Evolutionary conservation across 176 grass and related monocot species (phyloP), one percentile per base, ranked within the genome.

Genomic region (Phoenix roebelenii): DNA sequence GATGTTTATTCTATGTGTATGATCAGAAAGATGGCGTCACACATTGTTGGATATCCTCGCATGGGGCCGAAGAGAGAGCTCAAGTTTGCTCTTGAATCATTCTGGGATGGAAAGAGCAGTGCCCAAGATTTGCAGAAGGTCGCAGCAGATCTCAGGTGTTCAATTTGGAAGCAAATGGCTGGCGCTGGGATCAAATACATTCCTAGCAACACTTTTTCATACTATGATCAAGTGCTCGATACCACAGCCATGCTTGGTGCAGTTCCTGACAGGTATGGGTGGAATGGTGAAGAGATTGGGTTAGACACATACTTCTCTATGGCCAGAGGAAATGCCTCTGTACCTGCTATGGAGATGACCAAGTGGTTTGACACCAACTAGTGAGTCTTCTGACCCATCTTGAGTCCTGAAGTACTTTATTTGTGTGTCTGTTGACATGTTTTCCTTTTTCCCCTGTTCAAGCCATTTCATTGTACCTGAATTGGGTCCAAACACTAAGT

Each of bases 331-430:
- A 95, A 95, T 53, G 82, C 90, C 59, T 86, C 90, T n/a, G 82
- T 89, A 28, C 85, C 85, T 65, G 90, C 90, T 78, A 89, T 95
- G 90, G 90, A 95, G 76, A 95, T 95, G 90, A 95, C 90, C 70
- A 95, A 95, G 79, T 95, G 90, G 90, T 95, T 95, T 18, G 90
- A 95, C 71, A 95, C 90, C 69, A 95, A 95, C 85, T 95, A 95
- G 90, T 95, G 79, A 89, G 85, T 67, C 18, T 2, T 5, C 22
- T 0, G 3, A 1, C 14, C 63, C 48, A 19, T 54, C 3, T 51
- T 51, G 7, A 52, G 16, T 29, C 16, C 56, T 54, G 5, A 30
- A 1, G 9, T 18, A 5, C 24, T 15, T 49, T 62, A 58, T 23
- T 17, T 4, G 16, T 61, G 65, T 59, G 0, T 71, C 39, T 57